These are phyloP conservation scores for Lipomyces starkeyi DNA, from an alignment of 805 yeast genomes.

Conservation along the genomic window DNA sequence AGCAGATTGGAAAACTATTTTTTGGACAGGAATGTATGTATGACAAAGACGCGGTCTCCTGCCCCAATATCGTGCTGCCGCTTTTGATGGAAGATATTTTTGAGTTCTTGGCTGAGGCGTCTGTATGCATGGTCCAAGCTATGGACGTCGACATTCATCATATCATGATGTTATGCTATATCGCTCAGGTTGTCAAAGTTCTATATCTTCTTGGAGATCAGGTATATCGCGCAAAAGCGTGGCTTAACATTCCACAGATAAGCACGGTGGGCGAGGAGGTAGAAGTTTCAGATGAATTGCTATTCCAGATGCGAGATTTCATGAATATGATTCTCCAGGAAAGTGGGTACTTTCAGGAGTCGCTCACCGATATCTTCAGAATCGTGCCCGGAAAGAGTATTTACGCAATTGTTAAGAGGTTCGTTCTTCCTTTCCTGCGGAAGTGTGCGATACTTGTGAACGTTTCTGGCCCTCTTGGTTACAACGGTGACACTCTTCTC, in stretches of 20 bases:
- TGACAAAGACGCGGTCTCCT: slow-evolving; percentile 33
- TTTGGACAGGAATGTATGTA: slow-evolving; percentile 39
- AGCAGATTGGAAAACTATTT: slow-evolving; percentile 34
- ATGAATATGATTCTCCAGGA: slow-evolving; percentile 15
- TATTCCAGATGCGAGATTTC: slow-evolving; percentile 9
- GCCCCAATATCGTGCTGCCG: slow-evolving; percentile 32
- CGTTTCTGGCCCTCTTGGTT: slow-evolving; percentile 58
- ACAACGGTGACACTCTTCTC: slow-evolving; percentile 43
- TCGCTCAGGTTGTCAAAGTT: slow-evolving; percentile 60
- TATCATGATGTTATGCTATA: slow-evolving; percentile 56
- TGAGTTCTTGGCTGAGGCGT: slow-evolving; percentile 48
- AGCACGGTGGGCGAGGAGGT: slow-evolving; percentile 7
- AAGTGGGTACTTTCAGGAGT: slow-evolving; percentile 1
- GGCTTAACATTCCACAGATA: slow-evolving; percentile 17
- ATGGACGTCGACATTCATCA: slow-evolving; percentile 55
- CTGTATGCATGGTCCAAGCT: slow-evolving; percentile 52
- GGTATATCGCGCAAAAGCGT: slow-evolving; percentile 8
- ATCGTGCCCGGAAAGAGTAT: slow-evolving; percentile 16
- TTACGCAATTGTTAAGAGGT: slow-evolving; percentile 34
- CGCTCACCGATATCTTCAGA: not conserved
- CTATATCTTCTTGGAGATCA: slow-evolving; percentile 40
- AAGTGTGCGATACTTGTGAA: slow-evolving; percentile 62
- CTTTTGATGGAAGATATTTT: slow-evolving; percentile 43
- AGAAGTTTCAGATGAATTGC: not conserved
- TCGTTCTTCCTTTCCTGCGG: slow-evolving; percentile 69